Evolutionary conservation across 2,329 filamentous ascomycete genomes (phyloP).

Genomic region (Mollisia scopiformis): DNA sequence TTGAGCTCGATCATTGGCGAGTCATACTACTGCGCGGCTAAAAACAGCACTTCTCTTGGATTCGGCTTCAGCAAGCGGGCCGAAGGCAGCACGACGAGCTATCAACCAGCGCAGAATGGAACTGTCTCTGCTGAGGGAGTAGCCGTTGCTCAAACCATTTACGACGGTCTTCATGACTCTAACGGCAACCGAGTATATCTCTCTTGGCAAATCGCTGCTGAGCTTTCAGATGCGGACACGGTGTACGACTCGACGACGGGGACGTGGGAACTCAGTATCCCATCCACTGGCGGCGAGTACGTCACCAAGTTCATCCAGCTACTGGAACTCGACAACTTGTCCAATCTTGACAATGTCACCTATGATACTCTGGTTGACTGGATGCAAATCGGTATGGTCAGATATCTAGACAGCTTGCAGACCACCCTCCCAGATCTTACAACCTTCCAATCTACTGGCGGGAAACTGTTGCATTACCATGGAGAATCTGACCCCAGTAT

Average conservation of each 20-base stretch:
- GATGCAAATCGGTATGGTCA: constrained; percentile 52
- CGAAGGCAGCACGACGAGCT: constrained; percentile 4
- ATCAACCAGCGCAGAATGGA: constrained; percentile 17
- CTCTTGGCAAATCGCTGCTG: constrained; percentile 37
- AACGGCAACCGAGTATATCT: constrained; percentile 40
- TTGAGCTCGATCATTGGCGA: constrained; percentile 48
- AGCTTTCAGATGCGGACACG: constrained; percentile 36
- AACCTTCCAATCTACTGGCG: constrained; percentile 50
- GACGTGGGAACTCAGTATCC: constrained; percentile 39
- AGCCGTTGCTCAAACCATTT: constrained; percentile 39
- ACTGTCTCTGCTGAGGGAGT: constrained; percentile 29
- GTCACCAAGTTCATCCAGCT: constrained; percentile 39
- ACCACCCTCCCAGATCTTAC: constrained; percentile 57
- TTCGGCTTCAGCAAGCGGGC: constrained; percentile 8
- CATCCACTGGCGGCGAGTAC: constrained; percentile 37
- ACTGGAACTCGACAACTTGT: constrained; percentile 45
- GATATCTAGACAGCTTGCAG: constrained; percentile 53
- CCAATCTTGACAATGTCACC: constrained; percentile 49
- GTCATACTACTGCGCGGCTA: constrained; percentile 46
- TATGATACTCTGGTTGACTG: constrained; percentile 58
- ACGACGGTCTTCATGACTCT: constrained; percentile 40
- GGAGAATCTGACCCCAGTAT: constrained; percentile 56
- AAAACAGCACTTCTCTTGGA: constrained; percentile 8
- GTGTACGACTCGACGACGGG: constrained; percentile 39
- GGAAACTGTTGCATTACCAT: constrained; percentile 61